These are phyloP conservation scores for Holtermannia corniformis DNA, from an alignment of 768 basidiomycete species.

Conservation along the genomic window DNA sequence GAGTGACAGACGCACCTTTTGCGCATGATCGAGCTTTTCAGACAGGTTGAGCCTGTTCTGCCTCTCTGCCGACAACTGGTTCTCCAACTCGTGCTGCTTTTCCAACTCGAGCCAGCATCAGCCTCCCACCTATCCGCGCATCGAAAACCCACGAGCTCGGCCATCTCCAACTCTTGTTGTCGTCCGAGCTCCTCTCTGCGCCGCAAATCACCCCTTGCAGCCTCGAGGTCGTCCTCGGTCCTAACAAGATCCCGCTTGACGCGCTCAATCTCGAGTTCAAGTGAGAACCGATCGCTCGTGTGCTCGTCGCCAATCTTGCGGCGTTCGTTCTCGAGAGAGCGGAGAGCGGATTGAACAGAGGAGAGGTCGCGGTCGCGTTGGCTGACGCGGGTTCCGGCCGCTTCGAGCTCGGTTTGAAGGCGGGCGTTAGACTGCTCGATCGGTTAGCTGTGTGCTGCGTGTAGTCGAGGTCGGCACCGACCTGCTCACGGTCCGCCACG, in stretches of 20 bases:
- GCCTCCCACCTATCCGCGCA: not conserved
- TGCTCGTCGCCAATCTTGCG: conserved; percentile 74
- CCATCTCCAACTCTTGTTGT: conserved; percentile 63
- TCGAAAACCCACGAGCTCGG: conserved; percentile 49
- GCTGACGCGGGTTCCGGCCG: conserved; percentile 47
- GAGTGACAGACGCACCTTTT: conserved; percentile 42
- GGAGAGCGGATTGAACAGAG: conserved; percentile 63
- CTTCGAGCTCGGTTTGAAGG: conserved; percentile 31
- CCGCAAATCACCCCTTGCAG: conserved; percentile 60
- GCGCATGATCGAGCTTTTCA: conserved; percentile 74
- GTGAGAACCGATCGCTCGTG: conserved; percentile 68
- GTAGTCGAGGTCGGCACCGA: conserved; percentile 59
- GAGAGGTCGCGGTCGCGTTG: conserved; percentile 68
- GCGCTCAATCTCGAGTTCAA: conserved; percentile 82
- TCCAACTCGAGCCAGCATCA: conserved; percentile 44
- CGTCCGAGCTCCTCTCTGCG: conserved; percentile 57
- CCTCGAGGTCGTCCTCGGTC: conserved; percentile 65
- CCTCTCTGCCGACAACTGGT: conserved; percentile 70
- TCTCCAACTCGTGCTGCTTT: conserved; percentile 69
- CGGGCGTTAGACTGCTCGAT: conserved; percentile 16
- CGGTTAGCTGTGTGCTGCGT: conserved; percentile 40
- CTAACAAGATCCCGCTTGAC: conserved; percentile 73
- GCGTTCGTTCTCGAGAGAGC: conserved; percentile 62
- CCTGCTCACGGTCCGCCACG: conserved; percentile 42
- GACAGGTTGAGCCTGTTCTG: conserved; percentile 76